phyloP scores from a whole-genome alignment of 192 early-diverging fungal genomes.

The Linnemannia exigua region DNA sequence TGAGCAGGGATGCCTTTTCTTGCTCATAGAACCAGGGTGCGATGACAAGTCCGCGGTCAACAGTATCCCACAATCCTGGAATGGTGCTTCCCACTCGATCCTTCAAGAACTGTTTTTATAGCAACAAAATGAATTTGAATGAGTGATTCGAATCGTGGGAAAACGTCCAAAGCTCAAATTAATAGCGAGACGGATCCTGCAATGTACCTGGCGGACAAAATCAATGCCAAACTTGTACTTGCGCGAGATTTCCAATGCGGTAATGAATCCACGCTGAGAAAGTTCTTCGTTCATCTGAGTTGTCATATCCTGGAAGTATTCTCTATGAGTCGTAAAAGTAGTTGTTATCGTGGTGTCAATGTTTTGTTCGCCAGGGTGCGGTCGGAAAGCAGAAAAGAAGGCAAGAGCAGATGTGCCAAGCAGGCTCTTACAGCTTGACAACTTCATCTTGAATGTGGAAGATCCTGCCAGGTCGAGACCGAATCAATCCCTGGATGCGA shows the following conservation, averaged over 20 bases:
- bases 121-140: too few relatives aligned
- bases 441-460: constrained; percentile 47
- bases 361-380: too few relatives aligned
- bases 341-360: background rate
- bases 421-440: constrained; percentile 17
- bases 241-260: constrained; percentile 16
- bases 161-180: background rate
- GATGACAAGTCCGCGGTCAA: constrained; percentile 37
- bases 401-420: background rate
- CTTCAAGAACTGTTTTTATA: constrained; percentile 28
- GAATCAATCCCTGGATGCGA: constrained; percentile 21
- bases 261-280: constrained; percentile 14
- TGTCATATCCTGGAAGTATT: constrained; percentile 32
- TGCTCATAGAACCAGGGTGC: constrained; percentile 34
- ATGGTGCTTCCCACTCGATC: constrained; percentile 41
- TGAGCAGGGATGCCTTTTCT: constrained; percentile 12
- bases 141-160: background rate
- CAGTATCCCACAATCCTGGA: constrained; percentile 39
- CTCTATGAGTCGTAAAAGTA: background rate
- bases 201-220: constrained; percentile 39
- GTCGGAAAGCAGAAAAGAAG: background rate
- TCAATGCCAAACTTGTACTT: constrained; percentile 42
- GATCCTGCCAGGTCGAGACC: constrained; percentile 7
- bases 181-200: background rate
- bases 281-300: constrained; percentile 28